Base-by-base conservation (phyloP, 169 alveolate species). In the Eimeria sp. region DNA sequence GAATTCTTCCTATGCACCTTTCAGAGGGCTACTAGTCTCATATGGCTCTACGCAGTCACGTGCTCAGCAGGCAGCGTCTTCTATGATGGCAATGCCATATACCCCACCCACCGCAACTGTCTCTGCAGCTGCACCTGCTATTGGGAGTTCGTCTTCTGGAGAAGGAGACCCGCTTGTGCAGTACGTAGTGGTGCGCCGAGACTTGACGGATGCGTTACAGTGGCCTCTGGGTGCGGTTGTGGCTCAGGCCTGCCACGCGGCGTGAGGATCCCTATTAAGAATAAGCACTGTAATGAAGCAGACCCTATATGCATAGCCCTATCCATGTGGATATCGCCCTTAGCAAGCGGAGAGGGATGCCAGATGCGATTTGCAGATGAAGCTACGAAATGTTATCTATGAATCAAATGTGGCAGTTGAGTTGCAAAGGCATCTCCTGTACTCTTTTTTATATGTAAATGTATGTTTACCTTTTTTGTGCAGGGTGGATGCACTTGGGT, bases 211-310 rank as follows among this genome's bases (percentile, higher is more conserved):
- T 1, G 97, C 58, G 82, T 95, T 95, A 30, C 88, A 88, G 43
- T 97, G 98, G 98, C 96, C 95, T 14, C 18, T 75, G 34, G 98
- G 98, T 45, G 97, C 98, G 14, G 86, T 97, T 54, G 89, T 95
- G 18, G 98, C 98, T 14, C 98, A 97, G 95, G 98, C 98, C 27
- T 96, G 98, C 67, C 98, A 97, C 40, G 98, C 98, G 49, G 94
- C 97, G 93, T 75, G 34, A 93, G 96, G 20, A 25, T 4, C 63
- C 45, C 47, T 43, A 5, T 40, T 18, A n/a, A 40, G 51, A 11
- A 54, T 34, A 34, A 34, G 40, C 16, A 73, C 4, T 40, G 14
- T 34, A 72, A 2, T 27, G 16, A 11, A 72, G 9, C 9, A 13
- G 82, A 2, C 14, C 51, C 27, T 6, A 40, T 14, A 0, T 20